Conservation (phyloP, 768 basidiomycete species). For the Dentipellis sp. region DNA sequence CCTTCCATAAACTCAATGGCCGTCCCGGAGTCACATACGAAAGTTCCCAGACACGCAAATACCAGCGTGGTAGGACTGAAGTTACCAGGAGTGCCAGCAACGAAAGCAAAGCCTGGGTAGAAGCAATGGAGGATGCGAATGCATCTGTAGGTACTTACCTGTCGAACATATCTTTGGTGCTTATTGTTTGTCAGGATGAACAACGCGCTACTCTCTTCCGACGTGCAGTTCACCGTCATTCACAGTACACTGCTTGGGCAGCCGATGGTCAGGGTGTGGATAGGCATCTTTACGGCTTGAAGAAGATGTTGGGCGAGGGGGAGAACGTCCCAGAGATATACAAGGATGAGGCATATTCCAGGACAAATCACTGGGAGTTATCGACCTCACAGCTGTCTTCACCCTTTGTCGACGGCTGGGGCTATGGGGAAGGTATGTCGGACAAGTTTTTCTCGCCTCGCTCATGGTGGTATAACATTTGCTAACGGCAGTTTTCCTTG, state of each 20-base stretch:
- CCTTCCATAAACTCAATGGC: constrained; percentile 78
- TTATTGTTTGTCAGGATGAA: constrained; percentile 29
- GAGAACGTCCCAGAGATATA: constrained; percentile 72
- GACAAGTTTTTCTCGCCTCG: background rate
- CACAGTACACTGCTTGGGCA: constrained; percentile 84
- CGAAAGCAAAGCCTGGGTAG: constrained; percentile 79
- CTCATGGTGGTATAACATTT: background rate
- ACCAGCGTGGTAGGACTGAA: constrained; percentile 85
- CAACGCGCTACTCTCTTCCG: constrained; percentile 62
- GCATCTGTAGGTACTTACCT: constrained; percentile 32
- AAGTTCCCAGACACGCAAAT: constrained; percentile 90
- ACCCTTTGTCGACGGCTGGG: constrained; percentile 87
- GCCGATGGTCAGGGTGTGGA: constrained; percentile 94
- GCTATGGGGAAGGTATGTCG: constrained; percentile 82
- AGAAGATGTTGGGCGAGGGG: constrained; percentile 64
- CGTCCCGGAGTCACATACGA: constrained; percentile 85
- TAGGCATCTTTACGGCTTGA: constrained; percentile 90
- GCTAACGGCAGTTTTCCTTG: background rate
- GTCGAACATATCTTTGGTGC: background rate
- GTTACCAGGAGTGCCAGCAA: constrained; percentile 82
- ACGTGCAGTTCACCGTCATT: constrained; percentile 70
- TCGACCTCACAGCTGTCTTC: constrained; percentile 84
- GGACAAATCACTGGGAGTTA: constrained; percentile 85
- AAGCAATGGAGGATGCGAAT: constrained; percentile 70
- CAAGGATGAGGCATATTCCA: constrained; percentile 56